Conservation (phyloP, 768 basidiomycete species). For the Gloeopeniophorella convolvens region DNA sequence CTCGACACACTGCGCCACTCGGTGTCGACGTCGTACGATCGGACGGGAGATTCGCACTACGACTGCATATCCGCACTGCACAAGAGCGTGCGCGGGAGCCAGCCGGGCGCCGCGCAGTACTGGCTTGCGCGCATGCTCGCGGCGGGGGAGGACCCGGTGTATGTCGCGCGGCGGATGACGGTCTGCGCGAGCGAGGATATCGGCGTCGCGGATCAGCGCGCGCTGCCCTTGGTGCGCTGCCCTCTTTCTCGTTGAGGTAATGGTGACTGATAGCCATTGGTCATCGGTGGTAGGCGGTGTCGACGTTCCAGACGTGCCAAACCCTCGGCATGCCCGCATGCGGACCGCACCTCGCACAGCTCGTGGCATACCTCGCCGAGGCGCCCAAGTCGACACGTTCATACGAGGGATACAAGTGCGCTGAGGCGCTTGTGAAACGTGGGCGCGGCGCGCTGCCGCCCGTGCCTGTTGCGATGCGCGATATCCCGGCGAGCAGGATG, state of each 20-base stretch:
- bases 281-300: slow-evolving; percentile 42
- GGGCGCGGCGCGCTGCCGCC: slow-evolving; percentile 45
- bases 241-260: neutral
- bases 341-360: slow-evolving; percentile 70
- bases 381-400: slow-evolving; percentile 76
- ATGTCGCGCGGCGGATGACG: slow-evolving; percentile 64
- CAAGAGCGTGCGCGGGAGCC: slow-evolving; percentile 73
- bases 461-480: slow-evolving; percentile 69
- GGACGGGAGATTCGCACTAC: slow-evolving; percentile 68
- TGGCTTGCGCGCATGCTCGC: slow-evolving; percentile 83
- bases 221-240: slow-evolving; percentile 59
- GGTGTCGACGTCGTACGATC: slow-evolving; percentile 62
- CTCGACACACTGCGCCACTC: slow-evolving; percentile 55
- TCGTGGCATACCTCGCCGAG: slow-evolving; percentile 73
- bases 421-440: slow-evolving; percentile 52
- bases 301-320: slow-evolving; percentile 59
- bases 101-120: slow-evolving; percentile 75
- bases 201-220: slow-evolving; percentile 72
- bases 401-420: slow-evolving; percentile 70
- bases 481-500: slow-evolving; percentile 64
- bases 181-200: slow-evolving; percentile 85
- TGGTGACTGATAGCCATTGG: neutral
- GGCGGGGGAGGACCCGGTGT: slow-evolving; percentile 77
- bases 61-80: slow-evolving; percentile 84
- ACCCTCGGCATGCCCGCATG: slow-evolving; percentile 78